Conservation (phyloP, 176 grass and related monocot genomes). For the Echinochloa phyllopogon region DNA sequence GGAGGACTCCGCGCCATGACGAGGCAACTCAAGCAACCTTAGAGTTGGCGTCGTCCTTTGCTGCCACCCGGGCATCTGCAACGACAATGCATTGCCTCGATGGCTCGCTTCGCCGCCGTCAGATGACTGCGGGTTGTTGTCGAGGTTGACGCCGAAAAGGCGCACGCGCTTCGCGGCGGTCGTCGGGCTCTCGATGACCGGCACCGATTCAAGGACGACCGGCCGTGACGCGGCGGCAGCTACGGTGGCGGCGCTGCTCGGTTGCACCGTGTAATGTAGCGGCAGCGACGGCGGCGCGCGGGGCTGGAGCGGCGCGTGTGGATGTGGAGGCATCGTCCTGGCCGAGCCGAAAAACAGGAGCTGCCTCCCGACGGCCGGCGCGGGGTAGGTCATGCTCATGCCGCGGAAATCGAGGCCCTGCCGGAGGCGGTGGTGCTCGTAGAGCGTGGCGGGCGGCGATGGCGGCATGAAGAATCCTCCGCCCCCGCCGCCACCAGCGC, state of each 20-base stretch:
- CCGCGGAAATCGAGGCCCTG: conserved; percentile 57
- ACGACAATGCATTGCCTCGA: conserved; percentile 41
- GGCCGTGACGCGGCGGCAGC: conserved; percentile 28
- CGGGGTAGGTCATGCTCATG: conserved; percentile 37
- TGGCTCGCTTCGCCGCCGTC: conserved; percentile 50
- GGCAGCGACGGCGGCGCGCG: conserved; percentile 49
- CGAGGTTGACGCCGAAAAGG: conserved; percentile 92
- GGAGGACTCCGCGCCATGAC: conserved; percentile 36
- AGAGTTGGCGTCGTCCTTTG: conserved; percentile 48
- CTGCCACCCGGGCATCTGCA: conserved; percentile 58
- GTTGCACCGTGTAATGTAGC: conserved; percentile 54
- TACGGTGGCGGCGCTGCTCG: conserved; percentile 16
- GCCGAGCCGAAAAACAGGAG: conserved; percentile 52
- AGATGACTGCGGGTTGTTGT: conserved; percentile 54
- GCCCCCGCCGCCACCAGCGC: conserved; percentile 21
- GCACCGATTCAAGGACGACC: conserved; percentile 67
- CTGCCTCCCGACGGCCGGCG: conserved; percentile 35
- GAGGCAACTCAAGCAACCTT: conserved; percentile 56
- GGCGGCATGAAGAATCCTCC: conserved; percentile 65
- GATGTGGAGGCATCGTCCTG: conserved; percentile 39
- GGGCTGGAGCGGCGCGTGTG: conserved; percentile 37
- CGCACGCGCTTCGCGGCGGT: conserved; percentile 77
- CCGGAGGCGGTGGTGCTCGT: conserved; percentile 79
- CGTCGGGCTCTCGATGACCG: conserved; percentile 52
- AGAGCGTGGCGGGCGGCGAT: conserved; percentile 70